A percentile compares a stretch with the other conserved stretches of the same genome.
These are phyloP conservation scores for Coriolopsis trogii DNA, from an alignment of 1,284 basidiomycete species.

Conservation along the genomic window DNA sequence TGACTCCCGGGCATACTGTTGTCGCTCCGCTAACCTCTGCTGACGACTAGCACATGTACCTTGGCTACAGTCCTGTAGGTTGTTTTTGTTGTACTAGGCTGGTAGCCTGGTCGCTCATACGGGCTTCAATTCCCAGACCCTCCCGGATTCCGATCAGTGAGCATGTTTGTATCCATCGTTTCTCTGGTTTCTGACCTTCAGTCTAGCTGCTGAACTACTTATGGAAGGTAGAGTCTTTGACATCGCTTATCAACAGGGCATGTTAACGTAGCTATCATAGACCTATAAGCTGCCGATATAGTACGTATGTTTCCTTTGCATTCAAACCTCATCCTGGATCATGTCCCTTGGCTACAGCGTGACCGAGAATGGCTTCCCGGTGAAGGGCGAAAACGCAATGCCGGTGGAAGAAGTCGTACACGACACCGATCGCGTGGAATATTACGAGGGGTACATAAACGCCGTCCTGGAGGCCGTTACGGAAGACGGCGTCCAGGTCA, in stretches of 20 bases:
- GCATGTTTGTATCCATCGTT: conserved; percentile 40
- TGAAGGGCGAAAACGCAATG: conserved; percentile 62
- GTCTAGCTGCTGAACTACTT: conserved; percentile 37
- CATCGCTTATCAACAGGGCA: not conserved
- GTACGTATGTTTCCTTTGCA: conserved; percentile 36
- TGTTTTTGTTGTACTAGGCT: too few relatives aligned
- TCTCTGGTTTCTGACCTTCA: conserved; percentile 3
- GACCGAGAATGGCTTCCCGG: conserved; percentile 75
- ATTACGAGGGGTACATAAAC: conserved; percentile 65
- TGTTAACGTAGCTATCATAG: conserved; percentile 28
- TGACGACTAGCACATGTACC: conserved; percentile 51
- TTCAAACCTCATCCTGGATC: not conserved
- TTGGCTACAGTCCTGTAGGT: conserved; percentile 65
- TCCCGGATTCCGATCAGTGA: conserved; percentile 60
- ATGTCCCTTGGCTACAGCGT: conserved; percentile 40
- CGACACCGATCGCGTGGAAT: conserved; percentile 67
- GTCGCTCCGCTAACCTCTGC: not conserved
- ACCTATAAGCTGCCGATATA: conserved; percentile 71
- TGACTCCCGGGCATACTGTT: conserved; percentile 12
- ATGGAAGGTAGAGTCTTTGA: conserved; percentile 55
- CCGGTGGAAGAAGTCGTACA: conserved; percentile 56
- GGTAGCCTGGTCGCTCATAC: not conserved
- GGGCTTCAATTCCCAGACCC: conserved; percentile 43
- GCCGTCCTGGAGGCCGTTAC: conserved; percentile 60
- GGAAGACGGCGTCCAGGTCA: conserved; percentile 66